Evolutionary conservation across 306 rosid species (phyloP).

Genomic region (Vigna nakashimae): DNA sequence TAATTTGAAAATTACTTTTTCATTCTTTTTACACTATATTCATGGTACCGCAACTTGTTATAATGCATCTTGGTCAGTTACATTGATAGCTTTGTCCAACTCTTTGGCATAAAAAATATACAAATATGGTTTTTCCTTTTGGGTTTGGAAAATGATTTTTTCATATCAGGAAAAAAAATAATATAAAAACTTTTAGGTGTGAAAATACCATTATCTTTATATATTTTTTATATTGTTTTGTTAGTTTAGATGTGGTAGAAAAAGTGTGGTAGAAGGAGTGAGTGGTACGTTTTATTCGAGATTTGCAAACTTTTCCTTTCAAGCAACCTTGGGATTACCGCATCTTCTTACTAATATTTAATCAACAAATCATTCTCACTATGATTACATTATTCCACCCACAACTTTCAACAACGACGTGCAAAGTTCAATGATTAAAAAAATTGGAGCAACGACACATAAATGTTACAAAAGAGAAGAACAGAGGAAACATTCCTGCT

Average conservation of each 20-base stretch:
- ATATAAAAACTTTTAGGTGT: too few species aligned
- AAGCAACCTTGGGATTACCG: constrained; percentile 29
- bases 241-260: background rate
- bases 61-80: too few species aligned
- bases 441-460: constrained; percentile 7
- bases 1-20: too few species aligned
- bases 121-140: too few species aligned
- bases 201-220: too few species aligned
- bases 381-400: constrained; percentile 31
- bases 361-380: constrained; percentile 16
- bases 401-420: background rate
- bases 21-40: too few species aligned
- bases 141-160: too few species aligned
- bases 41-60: too few species aligned
- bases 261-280: constrained; percentile 28
- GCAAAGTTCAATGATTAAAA: background rate
- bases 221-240: too few species aligned
- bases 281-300: background rate
- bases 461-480: constrained; percentile 26
- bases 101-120: too few species aligned
- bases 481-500: constrained; percentile 38
- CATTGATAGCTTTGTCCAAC: too few species aligned
- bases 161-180: too few species aligned
- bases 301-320: background rate
- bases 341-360: background rate